These are phyloP conservation scores for Penicillium nucicola DNA, from an alignment of 495 filamentous ascomycete species.

Conservation along the genomic window DNA sequence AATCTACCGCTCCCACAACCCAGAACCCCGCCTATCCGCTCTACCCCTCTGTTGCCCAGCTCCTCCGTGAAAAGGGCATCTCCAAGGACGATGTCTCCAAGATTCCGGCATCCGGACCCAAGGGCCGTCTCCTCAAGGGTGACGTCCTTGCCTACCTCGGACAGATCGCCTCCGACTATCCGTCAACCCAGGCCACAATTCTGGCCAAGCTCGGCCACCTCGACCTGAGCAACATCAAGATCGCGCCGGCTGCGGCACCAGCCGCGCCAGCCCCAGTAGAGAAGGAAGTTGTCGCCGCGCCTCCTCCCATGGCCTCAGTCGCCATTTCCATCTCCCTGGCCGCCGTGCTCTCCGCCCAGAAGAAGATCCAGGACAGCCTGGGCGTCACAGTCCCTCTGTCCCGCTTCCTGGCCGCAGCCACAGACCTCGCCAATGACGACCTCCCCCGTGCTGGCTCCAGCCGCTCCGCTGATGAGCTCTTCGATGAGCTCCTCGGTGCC, in stretches of 20 bases:
- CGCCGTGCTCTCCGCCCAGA: conserved; percentile 74
- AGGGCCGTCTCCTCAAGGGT: conserved; percentile 88
- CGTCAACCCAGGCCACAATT: conserved; percentile 62
- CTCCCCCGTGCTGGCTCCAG: conserved; percentile 62
- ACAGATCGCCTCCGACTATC: conserved; percentile 62
- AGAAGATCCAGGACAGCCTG: conserved; percentile 68
- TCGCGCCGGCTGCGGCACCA: conserved; percentile 57
- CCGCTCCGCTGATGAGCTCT: conserved; percentile 76
- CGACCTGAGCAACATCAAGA: conserved; percentile 93
- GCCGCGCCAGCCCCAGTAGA: conserved; percentile 35
- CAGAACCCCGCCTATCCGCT: conserved; percentile 74
- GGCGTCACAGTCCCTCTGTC: conserved; percentile 80
- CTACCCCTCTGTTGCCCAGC: conserved; percentile 78
- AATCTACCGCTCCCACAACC: conserved; percentile 43
- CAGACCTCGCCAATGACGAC: conserved; percentile 79
- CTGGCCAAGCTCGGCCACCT: conserved; percentile 76
- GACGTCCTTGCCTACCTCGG: conserved; percentile 93
- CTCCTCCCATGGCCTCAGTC: conserved; percentile 34
- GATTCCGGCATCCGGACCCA: conserved; percentile 84
- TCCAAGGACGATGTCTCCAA: conserved; percentile 66
- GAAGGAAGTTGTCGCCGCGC: conserved; percentile 35
- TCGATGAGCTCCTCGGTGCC: conserved; percentile 81
- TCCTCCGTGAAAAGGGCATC: conserved; percentile 75
- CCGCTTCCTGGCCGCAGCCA: conserved; percentile 80
- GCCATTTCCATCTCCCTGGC: conserved; percentile 73